Evolutionary conservation across 768 basidiomycete species (phyloP), one percentile per base, ranked within the genome.

Genomic region (Collybia sp.): DNA sequence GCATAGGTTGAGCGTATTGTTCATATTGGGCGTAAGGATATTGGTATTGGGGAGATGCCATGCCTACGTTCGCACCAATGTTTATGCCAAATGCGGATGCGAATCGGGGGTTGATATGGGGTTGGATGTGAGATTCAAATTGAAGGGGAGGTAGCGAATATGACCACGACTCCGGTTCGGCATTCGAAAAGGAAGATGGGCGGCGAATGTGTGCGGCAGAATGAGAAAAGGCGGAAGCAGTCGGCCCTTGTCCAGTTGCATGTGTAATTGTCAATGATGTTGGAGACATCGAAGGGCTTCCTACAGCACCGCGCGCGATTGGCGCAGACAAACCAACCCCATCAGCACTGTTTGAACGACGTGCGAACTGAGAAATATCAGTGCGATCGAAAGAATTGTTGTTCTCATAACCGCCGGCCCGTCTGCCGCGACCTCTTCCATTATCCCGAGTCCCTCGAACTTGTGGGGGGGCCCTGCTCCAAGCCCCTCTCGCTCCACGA

Each of bases 31-130:
- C 42, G 32, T 49, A 45, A 18, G 35, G 35, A 25, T 25, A 25
- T 25, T 51, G 42, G n/a, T n/a, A n/a, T 44, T 59, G 58, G 12
- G 59, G 39, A n/a, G 51, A 57, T 12, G 46, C 40, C 43, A 58
- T 13, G 35, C 35, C 35, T 18, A 37, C n/a, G 35, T 37, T 37
- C 8, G 25, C 58, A 46, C 57, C 63, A 49, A 75, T 49, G 41
- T 71, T 67, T 46, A 82, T 60, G 18, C 80, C 84, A 51, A 88
- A 85, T 20, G 67, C 66, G 30, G 78, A 75, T 12, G 86, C 85
- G 62, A 91, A 90, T 10, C 82, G 75, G 8, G 88, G 88, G 54
- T 91, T 90, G 48, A 91, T 90, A 56, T 91, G 88, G 5, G 88
- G 88, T 52, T 88, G 85, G n/a, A 88, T 37, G 34, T 52, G 43